Evolutionary conservation across 176 grass and related monocot genomes (phyloP).

Genomic region (Avena insularis): DNA sequence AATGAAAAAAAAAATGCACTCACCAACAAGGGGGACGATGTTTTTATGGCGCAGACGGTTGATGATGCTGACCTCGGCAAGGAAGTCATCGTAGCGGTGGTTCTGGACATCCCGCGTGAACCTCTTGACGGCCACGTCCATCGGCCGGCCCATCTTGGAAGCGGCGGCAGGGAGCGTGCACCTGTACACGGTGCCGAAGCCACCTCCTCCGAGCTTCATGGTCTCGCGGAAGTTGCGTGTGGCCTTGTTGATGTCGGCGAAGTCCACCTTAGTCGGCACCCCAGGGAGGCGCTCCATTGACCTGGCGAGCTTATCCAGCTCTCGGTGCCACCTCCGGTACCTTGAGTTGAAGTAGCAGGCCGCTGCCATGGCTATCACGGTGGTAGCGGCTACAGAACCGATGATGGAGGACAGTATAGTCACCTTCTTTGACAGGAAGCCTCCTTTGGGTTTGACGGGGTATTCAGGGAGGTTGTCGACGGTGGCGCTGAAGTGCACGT

Average conservation of each 20-base stretch:
- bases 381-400: neutral
- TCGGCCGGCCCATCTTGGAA: neutral
- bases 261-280: neutral
- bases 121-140: slow-evolving; percentile 36
- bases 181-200: neutral
- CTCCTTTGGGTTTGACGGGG: neutral
- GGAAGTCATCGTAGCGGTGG: slow-evolving; percentile 18
- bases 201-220: neutral
- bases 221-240: neutral
- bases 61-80: slow-evolving; percentile 33
- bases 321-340: neutral
- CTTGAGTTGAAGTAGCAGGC: neutral
- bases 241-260: slow-evolving; percentile 8
- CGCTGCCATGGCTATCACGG: neutral
- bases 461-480: neutral
- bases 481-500: neutral
- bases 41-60: slow-evolving; percentile 22
- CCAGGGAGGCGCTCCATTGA: slow-evolving; percentile 25
- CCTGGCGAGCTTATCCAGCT: neutral
- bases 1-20: neutral
- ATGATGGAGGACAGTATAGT: neutral
- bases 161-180: neutral
- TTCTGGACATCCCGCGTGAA: neutral
- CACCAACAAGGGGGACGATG: slow-evolving; percentile 28
- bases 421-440: neutral